Percentiles rank a stretch among this genome's conserved stretches.
Conservation (phyloP, 148 eudicot species). For the Camellia lanceoleosa region DNA sequence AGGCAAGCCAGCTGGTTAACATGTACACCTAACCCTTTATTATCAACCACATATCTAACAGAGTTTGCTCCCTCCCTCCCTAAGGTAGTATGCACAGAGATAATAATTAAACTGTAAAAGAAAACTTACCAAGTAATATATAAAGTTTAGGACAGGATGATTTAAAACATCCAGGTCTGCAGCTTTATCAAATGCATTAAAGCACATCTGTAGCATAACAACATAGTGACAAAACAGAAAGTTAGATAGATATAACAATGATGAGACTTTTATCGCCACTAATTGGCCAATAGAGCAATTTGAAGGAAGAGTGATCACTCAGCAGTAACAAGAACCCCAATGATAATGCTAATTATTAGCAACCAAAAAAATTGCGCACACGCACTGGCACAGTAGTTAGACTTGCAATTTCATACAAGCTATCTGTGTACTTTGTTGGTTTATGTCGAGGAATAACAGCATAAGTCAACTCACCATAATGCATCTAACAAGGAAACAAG, state of each 20-base stretch:
- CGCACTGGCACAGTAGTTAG: no score
- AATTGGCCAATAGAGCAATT: neutral
- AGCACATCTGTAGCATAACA: slow-evolving; percentile 66
- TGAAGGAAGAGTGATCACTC: neutral
- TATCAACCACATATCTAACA: neutral
- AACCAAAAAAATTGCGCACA: neutral
- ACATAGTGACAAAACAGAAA: neutral
- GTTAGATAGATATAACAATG: neutral
- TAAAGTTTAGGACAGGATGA: slow-evolving; percentile 74
- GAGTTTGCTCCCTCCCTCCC: no score
- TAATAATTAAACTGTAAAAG: neutral
- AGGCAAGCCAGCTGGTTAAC: neutral
- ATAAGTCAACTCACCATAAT: slow-evolving; percentile 65
- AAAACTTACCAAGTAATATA: slow-evolving; percentile 73
- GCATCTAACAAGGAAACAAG: slow-evolving; percentile 86
- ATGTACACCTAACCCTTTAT: neutral
- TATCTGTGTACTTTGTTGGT: neutral
- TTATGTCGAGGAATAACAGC: neutral
- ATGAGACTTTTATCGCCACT: neutral
- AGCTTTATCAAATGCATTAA: slow-evolving; percentile 79
- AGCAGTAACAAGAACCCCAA: neutral
- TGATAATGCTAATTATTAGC: neutral
- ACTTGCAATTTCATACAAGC: neutral
- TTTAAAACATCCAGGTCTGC: slow-evolving; percentile 83
- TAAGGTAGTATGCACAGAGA: neutral